Conservation (phyloP, 1,139 yeast genomes). For the Yamadazyma blattariae region DNA sequence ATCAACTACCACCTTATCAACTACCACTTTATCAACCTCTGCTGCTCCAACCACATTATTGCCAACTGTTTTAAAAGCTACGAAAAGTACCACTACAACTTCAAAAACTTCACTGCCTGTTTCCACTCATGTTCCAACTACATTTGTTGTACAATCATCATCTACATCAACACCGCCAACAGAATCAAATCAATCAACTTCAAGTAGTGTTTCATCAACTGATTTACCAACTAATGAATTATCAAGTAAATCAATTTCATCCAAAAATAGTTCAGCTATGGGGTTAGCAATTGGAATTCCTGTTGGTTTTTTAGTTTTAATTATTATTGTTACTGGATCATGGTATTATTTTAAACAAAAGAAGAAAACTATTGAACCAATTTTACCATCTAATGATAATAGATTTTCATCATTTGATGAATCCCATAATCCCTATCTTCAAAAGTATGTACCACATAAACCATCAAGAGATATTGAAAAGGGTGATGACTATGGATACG, state of each 20-base stretch:
- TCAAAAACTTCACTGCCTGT: constrained; percentile 4
- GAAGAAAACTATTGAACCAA: constrained; percentile 8
- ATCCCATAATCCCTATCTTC: not conserved
- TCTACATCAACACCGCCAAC: not conserved
- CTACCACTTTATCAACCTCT: not conserved
- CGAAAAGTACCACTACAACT: constrained; percentile 2
- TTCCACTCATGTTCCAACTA: constrained; percentile 1
- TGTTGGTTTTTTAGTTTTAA: constrained; percentile 28
- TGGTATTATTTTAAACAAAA: constrained; percentile 16
- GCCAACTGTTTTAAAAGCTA: constrained; percentile 1
- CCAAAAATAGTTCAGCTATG: constrained; percentile 20
- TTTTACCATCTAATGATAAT: constrained; percentile 9
- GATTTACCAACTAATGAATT: not conserved
- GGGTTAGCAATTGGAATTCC: constrained; percentile 48
- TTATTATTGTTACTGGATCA: constrained; percentile 22
- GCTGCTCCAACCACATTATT: not conserved
- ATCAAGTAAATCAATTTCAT: constrained; percentile 2
- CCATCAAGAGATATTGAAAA: not conserved
- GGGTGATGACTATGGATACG: not conserved
- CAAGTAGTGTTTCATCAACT: not conserved
- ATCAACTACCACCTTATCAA: constrained; percentile 1
- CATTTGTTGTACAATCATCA: not conserved
- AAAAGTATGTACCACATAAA: not conserved
- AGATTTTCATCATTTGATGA: not conserved
- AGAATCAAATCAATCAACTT: too few species aligned